Conservation (phyloP, 2,329 filamentous ascomycete species). For the Fonsecaea multimorphosa region DNA sequence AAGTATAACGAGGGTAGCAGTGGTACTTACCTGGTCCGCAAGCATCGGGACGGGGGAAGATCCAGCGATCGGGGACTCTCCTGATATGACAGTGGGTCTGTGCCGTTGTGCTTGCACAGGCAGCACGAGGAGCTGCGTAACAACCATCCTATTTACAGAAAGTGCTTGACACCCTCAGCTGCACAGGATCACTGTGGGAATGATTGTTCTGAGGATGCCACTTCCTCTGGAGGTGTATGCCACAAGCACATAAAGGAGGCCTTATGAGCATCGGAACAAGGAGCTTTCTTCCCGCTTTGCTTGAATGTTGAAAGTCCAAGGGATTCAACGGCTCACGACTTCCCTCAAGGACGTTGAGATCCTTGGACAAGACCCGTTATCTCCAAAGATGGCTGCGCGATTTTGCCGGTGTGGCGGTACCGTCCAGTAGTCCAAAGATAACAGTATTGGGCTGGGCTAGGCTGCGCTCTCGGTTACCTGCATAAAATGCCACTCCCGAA, state of each 20-base stretch:
- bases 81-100: not conserved
- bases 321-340: not conserved
- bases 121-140: not conserved
- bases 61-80: not conserved
- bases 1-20: not conserved
- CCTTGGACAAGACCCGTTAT: not conserved
- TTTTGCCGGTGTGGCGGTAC: not conserved
- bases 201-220: not conserved
- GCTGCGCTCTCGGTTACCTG: not conserved
- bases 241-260: not conserved
- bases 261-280: not conserved
- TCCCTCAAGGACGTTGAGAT: not conserved
- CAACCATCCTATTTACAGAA: not conserved
- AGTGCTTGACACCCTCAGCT: not conserved
- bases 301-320: not conserved
- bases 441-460: not conserved
- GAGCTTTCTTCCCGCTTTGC: not conserved
- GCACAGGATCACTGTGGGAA: not conserved
- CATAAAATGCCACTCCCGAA: too few species aligned
- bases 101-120: not conserved
- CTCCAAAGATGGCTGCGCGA: not conserved
- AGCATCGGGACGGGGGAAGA: not conserved
- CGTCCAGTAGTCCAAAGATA: not conserved
- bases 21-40: not conserved
- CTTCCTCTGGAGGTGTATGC: not conserved